A percentile compares a stretch with the other conserved stretches of the same genome.
Conservation (phyloP, 179 eudicot genomes). For the Beta corolliflora region DNA sequence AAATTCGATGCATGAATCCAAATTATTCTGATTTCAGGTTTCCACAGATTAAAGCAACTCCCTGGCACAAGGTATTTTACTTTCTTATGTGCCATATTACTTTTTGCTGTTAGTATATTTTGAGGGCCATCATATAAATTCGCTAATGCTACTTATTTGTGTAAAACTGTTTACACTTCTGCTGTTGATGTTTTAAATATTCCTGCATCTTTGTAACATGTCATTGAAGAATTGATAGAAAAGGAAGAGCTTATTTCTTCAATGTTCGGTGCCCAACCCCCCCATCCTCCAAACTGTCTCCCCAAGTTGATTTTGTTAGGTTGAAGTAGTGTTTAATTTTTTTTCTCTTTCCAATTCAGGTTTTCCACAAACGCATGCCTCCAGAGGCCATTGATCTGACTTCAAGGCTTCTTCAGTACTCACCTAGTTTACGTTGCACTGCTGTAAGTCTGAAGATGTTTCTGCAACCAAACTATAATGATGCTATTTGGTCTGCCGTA, state of each 20-base stretch:
- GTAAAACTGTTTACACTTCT: not conserved
- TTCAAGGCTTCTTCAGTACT: constrained; percentile 75
- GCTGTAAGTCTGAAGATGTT: constrained; percentile 53
- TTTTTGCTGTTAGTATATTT: not conserved
- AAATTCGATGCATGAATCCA: constrained; percentile 89
- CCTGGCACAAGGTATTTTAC: constrained; percentile 76
- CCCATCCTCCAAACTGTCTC: not conserved
- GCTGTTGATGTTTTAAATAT: not conserved
- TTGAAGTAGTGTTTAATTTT: not conserved
- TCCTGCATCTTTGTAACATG: not conserved
- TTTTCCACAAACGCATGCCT: constrained; percentile 82
- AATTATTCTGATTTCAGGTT: constrained; percentile 78
- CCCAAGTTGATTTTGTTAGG: not conserved
- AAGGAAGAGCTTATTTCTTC: not conserved
- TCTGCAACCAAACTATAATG: not conserved
- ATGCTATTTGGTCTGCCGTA: no score
- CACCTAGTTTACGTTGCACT: constrained; percentile 80
- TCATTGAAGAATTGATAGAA: not conserved
- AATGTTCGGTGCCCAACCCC: not conserved
- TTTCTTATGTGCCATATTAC: not conserved
- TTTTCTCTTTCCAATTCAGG: constrained; percentile 35
- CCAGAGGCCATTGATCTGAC: constrained; percentile 84
- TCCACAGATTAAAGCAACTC: constrained; percentile 86
- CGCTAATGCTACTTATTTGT: not conserved
- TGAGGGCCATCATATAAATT: not conserved